Base-by-base conservation (phyloP, 2,329 filamentous ascomycete species). In the Talaromyces pinophilus region DNA sequence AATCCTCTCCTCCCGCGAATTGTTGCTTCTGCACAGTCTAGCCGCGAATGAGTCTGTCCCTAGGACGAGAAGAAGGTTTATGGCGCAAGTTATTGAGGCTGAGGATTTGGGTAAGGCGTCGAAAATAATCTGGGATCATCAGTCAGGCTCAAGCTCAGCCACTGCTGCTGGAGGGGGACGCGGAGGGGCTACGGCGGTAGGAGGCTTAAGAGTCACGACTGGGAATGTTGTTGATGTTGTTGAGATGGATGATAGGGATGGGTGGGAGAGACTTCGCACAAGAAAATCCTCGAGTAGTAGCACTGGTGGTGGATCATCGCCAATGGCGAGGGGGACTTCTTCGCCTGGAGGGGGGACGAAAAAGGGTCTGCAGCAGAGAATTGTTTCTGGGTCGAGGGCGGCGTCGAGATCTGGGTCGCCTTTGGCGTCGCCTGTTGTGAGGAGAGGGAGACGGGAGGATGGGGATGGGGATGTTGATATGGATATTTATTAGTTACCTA, bases 21-120 rank as follows among this genome's bases (percentile, higher is more conserved):
- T 82, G 3, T 69, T 82, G 2, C 76, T 78, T 8, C 73, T 77
- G 3, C 79, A 82, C 66, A 78, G 79, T 0, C 64, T 80, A 7
- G 76, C 74, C 61, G 63, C n/a, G 10, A 40, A 57, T 11, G 46
- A 80, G 77, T 77, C 78, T 48, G 74, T 80, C 60, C 78, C 78
- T 1, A 75, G 79, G 74, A 73, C 76, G 28, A 75, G 78, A 42
- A 74, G 76, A 7, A 74, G 75, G 42, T 78, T 80, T 64, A 67
- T 74, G 33, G 71, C 77, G 7, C 77, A 76, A 50, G 70, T 79
- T 2, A 70, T 80, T 50, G 71, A 75, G 2, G 71, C 73, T 5
- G 72, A 72, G 11, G 72, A 77, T 59, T 69, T 71, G 1, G 25
- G 22, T n/a, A 35, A 8, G 10, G 65, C 65, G 13, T 59, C 44